Evolutionary conservation across 2,329 filamentous ascomycete genomes (phyloP).

Genomic region (Septoria petroselini): DNA sequence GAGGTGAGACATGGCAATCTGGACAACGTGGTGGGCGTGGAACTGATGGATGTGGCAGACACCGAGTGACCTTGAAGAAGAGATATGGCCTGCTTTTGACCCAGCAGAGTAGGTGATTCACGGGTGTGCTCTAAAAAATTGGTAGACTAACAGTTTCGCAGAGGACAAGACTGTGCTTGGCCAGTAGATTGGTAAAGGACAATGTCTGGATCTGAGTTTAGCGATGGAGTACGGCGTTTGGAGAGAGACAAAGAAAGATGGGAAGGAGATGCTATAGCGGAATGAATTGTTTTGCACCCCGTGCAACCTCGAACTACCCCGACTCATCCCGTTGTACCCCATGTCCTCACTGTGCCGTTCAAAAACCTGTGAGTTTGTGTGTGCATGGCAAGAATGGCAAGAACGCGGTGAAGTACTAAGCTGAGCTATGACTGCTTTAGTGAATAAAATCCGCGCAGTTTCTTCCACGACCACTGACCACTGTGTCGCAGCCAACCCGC

Average conservation of each 20-base stretch:
- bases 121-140: not conserved
- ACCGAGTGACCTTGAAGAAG: conserved; percentile 92
- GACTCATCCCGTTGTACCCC: too few species aligned
- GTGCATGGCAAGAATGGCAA: too few species aligned
- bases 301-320: too few species aligned
- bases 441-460: too few species aligned
- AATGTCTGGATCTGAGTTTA: conserved; percentile 22
- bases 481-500: too few species aligned
- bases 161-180: conserved; percentile 47
- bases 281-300: too few species aligned
- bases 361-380: too few species aligned
- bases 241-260: not conserved
- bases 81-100: conserved; percentile 84
- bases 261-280: too few species aligned
- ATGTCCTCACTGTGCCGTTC: too few species aligned
- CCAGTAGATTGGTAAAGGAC: conserved; percentile 32
- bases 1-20: conserved; percentile 46
- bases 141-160: conserved; percentile 26
- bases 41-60: conserved; percentile 49
- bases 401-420: too few species aligned
- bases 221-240: conserved; percentile 29
- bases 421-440: too few species aligned
- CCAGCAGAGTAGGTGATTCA: conserved; percentile 53
- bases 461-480: too few species aligned
- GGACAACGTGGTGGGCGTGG: not conserved